Evolutionary conservation across 2,329 filamentous ascomycete genomes (phyloP).

Genomic region (Cercospora zeina): DNA sequence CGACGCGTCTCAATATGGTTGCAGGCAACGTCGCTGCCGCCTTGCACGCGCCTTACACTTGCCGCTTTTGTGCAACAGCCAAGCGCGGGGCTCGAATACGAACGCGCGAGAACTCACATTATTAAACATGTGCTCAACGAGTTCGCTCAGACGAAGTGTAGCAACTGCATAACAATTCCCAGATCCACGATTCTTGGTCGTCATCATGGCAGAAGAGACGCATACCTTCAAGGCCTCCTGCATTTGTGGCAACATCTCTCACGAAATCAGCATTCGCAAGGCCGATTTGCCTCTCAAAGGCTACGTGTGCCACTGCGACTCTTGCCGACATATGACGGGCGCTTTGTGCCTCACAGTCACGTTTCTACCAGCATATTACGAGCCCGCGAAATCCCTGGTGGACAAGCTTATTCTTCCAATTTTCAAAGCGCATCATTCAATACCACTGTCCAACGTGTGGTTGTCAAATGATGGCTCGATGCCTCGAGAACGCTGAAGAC

Average conservation of each 20-base stretch:
- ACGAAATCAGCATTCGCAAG: constrained; percentile 41
- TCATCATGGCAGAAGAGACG: constrained; percentile 22
- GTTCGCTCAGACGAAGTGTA: background rate
- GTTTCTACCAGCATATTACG: constrained; percentile 42
- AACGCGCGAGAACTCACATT: background rate
- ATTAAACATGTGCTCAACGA: background rate
- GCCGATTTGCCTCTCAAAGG: constrained; percentile 43
- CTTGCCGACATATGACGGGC: constrained; percentile 53
- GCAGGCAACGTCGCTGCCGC: constrained; percentile 1
- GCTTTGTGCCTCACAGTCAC: constrained; percentile 50
- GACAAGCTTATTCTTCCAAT: constrained; percentile 47
- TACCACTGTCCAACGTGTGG: constrained; percentile 57
- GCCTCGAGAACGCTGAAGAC: constrained; percentile 27
- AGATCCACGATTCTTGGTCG: background rate
- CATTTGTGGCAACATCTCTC: constrained; percentile 42
- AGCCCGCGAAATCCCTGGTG: constrained; percentile 34
- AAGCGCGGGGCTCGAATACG: background rate
- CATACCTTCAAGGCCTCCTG: constrained; percentile 38
- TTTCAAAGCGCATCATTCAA: constrained; percentile 44
- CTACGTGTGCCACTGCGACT: constrained; percentile 55
- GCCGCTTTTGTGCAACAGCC: background rate
- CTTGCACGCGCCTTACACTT: constrained; percentile 1
- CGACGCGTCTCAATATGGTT: constrained; percentile 2
- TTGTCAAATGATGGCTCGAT: constrained; percentile 42
- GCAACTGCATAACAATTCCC: background rate